Evolutionary conservation across 2,329 filamentous ascomycete genomes (phyloP).

Genomic region (Knoxdaviesia proteae): DNA sequence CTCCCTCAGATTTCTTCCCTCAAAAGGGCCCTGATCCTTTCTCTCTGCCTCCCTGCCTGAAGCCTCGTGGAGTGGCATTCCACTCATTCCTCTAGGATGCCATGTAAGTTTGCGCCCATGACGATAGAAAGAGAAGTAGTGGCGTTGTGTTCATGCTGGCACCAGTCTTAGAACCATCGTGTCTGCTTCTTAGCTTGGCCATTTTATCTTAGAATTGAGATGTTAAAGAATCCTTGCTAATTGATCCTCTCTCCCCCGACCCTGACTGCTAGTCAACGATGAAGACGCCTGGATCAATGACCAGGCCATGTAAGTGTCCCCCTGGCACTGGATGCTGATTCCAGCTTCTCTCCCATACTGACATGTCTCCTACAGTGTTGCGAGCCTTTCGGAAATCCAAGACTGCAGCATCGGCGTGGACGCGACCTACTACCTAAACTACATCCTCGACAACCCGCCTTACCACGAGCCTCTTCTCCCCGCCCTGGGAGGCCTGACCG

Average conservation of each 20-base stretch:
- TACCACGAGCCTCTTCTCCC: constrained; percentile 74
- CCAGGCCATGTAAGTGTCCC: constrained; percentile 15
- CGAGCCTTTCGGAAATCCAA: constrained; percentile 49
- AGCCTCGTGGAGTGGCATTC: too few relatives aligned
- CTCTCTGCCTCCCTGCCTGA: too few relatives aligned
- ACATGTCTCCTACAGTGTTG: constrained; percentile 20
- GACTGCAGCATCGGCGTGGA: constrained; percentile 66
- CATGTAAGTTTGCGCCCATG: too few relatives aligned
- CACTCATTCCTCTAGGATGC: too few relatives aligned
- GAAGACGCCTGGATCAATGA: constrained; percentile 19
- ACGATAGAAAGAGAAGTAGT: too few relatives aligned
- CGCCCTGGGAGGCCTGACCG: constrained; percentile 74
- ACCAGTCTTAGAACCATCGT: too few relatives aligned
- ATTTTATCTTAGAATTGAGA: not conserved
- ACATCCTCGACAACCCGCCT: constrained; percentile 47
- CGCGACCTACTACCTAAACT: constrained; percentile 71
- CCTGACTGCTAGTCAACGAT: constrained; percentile 12
- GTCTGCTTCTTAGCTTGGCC: not conserved
- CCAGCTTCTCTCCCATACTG: not conserved
- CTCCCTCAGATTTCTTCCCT: too few relatives aligned
- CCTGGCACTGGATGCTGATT: not conserved
- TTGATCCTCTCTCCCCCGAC: not conserved
- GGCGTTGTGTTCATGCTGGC: too few relatives aligned
- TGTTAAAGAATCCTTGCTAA: constrained; percentile 6
- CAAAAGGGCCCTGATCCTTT: too few relatives aligned